Evolutionary conservation across 345 rosid genomes (phyloP), one percentile per base, ranked within the genome.

Genomic region (Hirschfeldia incana): DNA sequence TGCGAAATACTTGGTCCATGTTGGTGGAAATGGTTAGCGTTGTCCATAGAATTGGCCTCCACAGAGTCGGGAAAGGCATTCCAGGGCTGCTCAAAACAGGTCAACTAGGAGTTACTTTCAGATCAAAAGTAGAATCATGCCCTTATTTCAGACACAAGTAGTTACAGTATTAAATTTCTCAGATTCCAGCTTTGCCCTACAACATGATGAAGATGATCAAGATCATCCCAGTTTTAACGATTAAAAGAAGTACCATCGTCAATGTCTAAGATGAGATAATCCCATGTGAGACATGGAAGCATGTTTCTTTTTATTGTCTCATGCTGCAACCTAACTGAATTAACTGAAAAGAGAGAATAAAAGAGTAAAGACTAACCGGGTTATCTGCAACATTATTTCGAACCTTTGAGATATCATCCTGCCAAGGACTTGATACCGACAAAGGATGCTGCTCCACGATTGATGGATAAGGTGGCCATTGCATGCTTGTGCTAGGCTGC

Each of bases 41-140:
- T 83, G 72, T 59, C 87, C 12, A 59, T 39, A 57, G 98, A 67
- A 82, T 74, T 69, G 57, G 79, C 81, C 62, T 78, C 65, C 59
- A 66, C 72, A 79, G 85, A 79, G 75, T 80, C 75, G 1, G 76
- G 88, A 75, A 95, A 95, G 71, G 96, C 94, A 87, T 86, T 89
- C 98, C 98, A 89, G 53, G 86, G 83, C 98, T 93, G 92, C 78
- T 78, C 17, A 79, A 58, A 78, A 63, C 37, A 57, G 78, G 80
- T 76, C 28, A 7, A 53, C 68, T 3, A 44, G 28, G 29, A 44
- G 59, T 71, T 69, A 76, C 76, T 33, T 29, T 60, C 21, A 21
- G 21, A 44, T 53, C 26, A 64, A 21, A 53, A 28, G 8, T 69
- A 27, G 66, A 67, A 68, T 58, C 69, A 79, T 64, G 76, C 46